These are phyloP conservation scores for Eucalyptus tenuipes DNA, from an alignment of 345 rosid species.

Conservation along the genomic window DNA sequence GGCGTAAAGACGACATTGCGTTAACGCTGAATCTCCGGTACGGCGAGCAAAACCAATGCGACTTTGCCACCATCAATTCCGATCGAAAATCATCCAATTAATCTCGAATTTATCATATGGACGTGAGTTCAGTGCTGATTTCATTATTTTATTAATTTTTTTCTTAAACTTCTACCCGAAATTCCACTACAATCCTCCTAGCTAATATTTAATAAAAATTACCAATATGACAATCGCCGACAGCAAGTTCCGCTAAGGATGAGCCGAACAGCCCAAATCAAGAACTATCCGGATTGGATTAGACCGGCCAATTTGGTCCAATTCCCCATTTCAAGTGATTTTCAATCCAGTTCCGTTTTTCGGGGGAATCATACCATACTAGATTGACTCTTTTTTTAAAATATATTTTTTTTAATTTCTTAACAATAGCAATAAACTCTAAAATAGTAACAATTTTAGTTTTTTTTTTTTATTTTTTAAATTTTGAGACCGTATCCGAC, in stretches of 20 bases:
- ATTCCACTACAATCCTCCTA: neutral
- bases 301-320: accelerated
- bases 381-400: accelerated
- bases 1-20: neutral
- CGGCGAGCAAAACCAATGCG: neutral
- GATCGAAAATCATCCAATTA: neutral
- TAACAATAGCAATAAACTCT: no score
- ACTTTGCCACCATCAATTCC: neutral
- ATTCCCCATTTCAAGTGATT: no score
- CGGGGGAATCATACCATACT: no score
- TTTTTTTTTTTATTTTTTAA: no score
- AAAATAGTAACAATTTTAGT: no score
- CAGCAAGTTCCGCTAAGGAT: accelerated
- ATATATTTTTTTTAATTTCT: no score
- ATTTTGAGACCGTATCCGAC: no score
- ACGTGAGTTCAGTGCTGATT: no score
- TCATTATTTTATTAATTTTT: neutral
- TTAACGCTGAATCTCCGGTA: neutral
- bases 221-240: accelerated
- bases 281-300: no score
- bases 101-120: neutral
- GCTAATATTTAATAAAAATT: accelerated
- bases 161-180: accelerated
- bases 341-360: no score
- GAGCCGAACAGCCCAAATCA: accelerated